Base-by-base conservation (phyloP, 345 rosid genomes). In the Salix suchowensis region DNA sequence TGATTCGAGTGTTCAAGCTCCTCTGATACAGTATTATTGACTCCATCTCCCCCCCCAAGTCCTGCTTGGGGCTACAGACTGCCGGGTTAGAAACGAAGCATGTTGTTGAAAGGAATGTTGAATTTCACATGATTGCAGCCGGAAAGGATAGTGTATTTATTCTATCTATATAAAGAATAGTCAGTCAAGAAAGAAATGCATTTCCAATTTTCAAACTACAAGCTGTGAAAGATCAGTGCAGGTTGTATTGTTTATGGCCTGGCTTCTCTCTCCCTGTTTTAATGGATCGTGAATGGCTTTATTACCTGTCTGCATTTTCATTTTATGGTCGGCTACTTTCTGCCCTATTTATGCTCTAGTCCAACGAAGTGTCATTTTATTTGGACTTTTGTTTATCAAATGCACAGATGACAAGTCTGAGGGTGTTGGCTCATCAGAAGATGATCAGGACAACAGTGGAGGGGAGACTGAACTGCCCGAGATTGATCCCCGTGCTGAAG, bases 401-500 rank as follows among this genome's bases (percentile, higher is more conserved):
- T 73, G 72, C 65, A 67, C 84, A 96, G 99, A 93, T 85, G 96
- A 92, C 69, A 92, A 90, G 77, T 85, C 91, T 61, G 99, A 92
- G 36, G 96, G 88, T 10, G 82, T 85, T 16, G 98, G 89, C 39
- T 96, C 97, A 67, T 96, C 99, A 0, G 94, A 90, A 75, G 97
- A 92, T 72, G 97, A 90, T 36, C 94, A 85, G 77, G 97, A 91
- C 32, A 90, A 90, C 74, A 90, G 94, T 32, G 96, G 90, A 1
- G 97, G 97, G 10, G 94, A 95, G 83, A 88, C 96, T 7, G 97
- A 91, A 77, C 75, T 88, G 32, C 92, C 92, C 2, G 97, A 93
- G 85, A 89, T 96, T 10, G 98, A 93, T 84, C 96, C 98, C 0
- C 87, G 95, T 15, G 98, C 97, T 5, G 99, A 96, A 86, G 98